A percentile compares a stretch with the other conserved stretches of the same genome.
phyloP scores from a whole-genome alignment of 2,329 filamentous ascomycete genomes.

The Sarocladiaceae sp. region DNA sequence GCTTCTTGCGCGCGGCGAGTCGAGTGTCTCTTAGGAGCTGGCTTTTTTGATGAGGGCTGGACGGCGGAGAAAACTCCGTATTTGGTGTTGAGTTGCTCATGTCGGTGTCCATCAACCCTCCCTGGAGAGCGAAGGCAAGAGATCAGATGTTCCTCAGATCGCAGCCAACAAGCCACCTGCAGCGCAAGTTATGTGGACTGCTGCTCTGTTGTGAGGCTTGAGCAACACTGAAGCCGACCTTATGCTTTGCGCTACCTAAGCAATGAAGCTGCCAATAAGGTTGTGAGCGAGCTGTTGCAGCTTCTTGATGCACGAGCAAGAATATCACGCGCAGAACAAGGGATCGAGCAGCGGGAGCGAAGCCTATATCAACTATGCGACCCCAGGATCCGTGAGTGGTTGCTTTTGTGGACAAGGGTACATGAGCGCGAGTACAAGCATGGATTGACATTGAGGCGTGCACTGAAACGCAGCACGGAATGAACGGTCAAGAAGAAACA shows the following conservation, averaged over 20 bases:
- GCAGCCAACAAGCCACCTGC: too few relatives aligned
- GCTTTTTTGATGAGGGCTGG: constrained; percentile 35
- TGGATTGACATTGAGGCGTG: background rate
- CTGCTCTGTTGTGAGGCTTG: too few relatives aligned
- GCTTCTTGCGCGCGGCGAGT: constrained; percentile 41
- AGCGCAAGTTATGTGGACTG: background rate
- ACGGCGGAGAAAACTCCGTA: constrained; percentile 44
- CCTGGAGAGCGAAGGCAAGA: background rate
- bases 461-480: background rate
- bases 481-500: background rate
- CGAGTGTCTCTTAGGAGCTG: constrained; percentile 33
- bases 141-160: too few relatives aligned
- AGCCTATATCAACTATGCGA: constrained; percentile 5
- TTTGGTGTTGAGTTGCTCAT: constrained; percentile 37
- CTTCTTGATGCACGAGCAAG: background rate
- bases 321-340: background rate
- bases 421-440: background rate
- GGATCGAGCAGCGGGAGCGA: background rate
- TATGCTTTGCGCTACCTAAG: too few relatives aligned
- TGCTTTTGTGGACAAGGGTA: background rate
- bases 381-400: background rate
- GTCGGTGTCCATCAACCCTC: constrained; percentile 22
- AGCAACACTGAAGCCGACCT: too few relatives aligned
- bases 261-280: too few relatives aligned
- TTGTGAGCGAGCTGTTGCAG: too few relatives aligned